Base-by-base conservation (phyloP, 345 rosid genomes). In the Raphanus raphanistrum region DNA sequence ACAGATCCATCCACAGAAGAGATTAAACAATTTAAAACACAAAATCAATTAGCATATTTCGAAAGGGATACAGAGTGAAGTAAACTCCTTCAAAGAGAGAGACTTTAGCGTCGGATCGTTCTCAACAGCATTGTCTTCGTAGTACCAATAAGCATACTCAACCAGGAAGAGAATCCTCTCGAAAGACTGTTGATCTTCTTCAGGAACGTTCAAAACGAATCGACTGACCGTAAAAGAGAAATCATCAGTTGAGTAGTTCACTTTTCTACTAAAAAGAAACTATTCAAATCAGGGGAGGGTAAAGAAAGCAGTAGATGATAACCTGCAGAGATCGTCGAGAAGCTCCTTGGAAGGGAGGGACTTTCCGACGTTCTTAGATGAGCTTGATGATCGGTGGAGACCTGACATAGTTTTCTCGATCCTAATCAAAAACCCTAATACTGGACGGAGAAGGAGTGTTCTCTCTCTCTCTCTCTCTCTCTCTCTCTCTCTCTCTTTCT, bases 281-380 rank as follows among this genome's bases (percentile, higher is more conserved):
- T 28, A 28, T 28, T 28, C 4, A 28, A 28, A 21, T 21, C 21
- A 21, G 21, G 21, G 21, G 21, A 21, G 21, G 21, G 21, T 21
- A 28, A 28, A 28, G 31, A 3, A 28, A 28, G 31, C 4, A 28
- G 48, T 21, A 41, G 48, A 41, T 35, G 21, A 94, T 28, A 28
- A 28, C 99, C 99, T 95, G 96, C 98, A 96, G 68, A 96, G 98
- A 89, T 96, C 98, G 84, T 96, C 97, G 60, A 96, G 98, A 81
- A 96, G 98, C 64, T 96, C 98, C 76, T 91, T 91, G 8, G 98
- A 92, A 48, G 99, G 98, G 41, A 91, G 94, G 4, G 65, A 71
- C 78, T 90, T 82, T 33, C 88, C 93, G 85, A 87, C 76, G 88
- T 88, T 88, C 90, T 92, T 95, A 36, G 84, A 74, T 59, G 88